Evolutionary conservation across 768 basidiomycete species (phyloP).

Genomic region (Calvatia gigantea): DNA sequence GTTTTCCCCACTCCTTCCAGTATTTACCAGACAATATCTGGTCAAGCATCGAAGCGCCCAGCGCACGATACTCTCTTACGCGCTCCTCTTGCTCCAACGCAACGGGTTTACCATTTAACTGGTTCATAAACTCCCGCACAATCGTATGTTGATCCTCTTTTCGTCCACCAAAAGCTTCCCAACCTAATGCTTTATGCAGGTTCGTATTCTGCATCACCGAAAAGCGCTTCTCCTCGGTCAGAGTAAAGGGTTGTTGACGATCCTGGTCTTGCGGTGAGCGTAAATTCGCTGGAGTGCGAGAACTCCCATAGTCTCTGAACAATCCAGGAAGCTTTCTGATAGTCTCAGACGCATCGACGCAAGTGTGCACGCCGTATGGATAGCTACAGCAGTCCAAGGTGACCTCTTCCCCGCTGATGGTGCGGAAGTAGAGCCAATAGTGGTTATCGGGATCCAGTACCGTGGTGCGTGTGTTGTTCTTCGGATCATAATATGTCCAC

Average conservation of each 20-base stretch:
- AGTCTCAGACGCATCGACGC: neutral
- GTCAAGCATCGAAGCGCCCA: neutral
- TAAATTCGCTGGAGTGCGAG: neutral
- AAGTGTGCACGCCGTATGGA: neutral
- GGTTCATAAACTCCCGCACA: conserved; percentile 26
- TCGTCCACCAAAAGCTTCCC: neutral
- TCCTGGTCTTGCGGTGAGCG: neutral
- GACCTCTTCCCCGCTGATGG: conserved; percentile 36
- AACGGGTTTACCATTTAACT: conserved; percentile 22
- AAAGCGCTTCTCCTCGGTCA: conserved; percentile 10
- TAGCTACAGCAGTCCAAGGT: conserved; percentile 37
- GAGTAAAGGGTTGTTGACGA: neutral
- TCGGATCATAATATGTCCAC: conserved; percentile 11
- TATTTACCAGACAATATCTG: neutral
- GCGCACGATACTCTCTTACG: conserved; percentile 12
- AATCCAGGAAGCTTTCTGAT: neutral
- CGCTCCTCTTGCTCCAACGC: conserved; percentile 20
- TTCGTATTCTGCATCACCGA: conserved; percentile 28
- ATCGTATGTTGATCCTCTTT: conserved; percentile 5
- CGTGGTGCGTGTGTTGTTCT: conserved; percentile 34
- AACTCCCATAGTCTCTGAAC: neutral
- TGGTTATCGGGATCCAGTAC: conserved; percentile 41
- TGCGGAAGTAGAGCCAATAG: conserved; percentile 49
- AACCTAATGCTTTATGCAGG: conserved; percentile 17
- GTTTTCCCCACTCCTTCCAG: neutral